Base-by-base conservation (phyloP, 495 filamentous ascomycete species). In the Haplographium delicatum region DNA sequence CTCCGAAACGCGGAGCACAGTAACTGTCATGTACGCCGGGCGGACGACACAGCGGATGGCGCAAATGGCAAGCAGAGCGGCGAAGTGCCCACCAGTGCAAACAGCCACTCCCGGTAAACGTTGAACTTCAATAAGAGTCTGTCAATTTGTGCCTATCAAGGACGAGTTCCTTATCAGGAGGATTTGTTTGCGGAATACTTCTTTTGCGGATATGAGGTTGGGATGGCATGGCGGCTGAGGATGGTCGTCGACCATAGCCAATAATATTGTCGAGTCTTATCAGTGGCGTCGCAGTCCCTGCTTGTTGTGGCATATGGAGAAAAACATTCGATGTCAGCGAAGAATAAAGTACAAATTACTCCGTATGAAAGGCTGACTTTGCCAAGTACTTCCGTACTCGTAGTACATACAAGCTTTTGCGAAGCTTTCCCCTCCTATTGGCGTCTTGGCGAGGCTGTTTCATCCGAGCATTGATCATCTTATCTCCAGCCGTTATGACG, bases 201-300 rank as follows among this genome's bases (percentile, higher is more conserved):
- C 15, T 11, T 22, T 15, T 19, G 20, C 44, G 44, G 25, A 34
- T 34, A 15, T 22, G 18, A 19, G 30, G 25, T 20, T 22, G 31
- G 4, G 31, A 15, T 34, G 31, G 22, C 8, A 5, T 43, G 19
- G 19, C 39, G 39, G 6, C 30, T 34, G 24, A 3, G 5, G 19
- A 6, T n/a, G 5, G 20, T 3, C 23, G n/a, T 8, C 20, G 10
- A 5, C 16, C 15, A 37, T 33, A 16, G 22, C 45, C 45, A 49
- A 38, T 49, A 9, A 1, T 23, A 28, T 25, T 11, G n/a, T n/a
- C 5, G 20, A 35, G 34, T 22, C 46, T 49, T 49, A 49, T 49
- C 46, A 7, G 33, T 49, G 46, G 46, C 46, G 34, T 47, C n/a
- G n/a, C n/a, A n/a, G 28, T 3, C n/a, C 19, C 30, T 34, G 28